phyloP scores from a whole-genome alignment of 352 stramenopile species.

The Phytophthora uliginosa region DNA sequence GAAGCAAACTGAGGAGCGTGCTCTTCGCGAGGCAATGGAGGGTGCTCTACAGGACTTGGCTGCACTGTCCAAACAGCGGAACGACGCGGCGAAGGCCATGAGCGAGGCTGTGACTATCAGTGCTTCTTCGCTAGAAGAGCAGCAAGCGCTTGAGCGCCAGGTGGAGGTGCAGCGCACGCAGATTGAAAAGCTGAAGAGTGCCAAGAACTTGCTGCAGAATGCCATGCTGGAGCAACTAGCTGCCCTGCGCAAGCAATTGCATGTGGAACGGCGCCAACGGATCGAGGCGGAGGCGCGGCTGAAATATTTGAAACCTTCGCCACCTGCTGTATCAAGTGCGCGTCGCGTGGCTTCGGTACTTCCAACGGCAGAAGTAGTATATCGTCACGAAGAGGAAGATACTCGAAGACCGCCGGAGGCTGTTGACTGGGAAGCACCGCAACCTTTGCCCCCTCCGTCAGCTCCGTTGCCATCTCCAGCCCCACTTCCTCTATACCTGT shows the following conservation, averaged over 20 bases:
- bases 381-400: background rate
- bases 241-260: conserved; percentile 80
- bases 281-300: conserved; percentile 79
- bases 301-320: conserved; percentile 50
- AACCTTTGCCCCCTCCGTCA: conserved; percentile 61
- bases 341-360: background rate
- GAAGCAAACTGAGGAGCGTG: conserved; percentile 58
- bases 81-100: conserved; percentile 84
- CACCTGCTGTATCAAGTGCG: background rate
- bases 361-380: conserved; percentile 3
- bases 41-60: conserved; percentile 71
- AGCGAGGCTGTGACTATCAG: conserved; percentile 89
- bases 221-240: conserved; percentile 88
- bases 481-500: conserved; percentile 53
- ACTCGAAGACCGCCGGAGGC: conserved; percentile 13
- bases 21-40: conserved; percentile 74
- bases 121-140: conserved; percentile 82
- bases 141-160: conserved; percentile 70
- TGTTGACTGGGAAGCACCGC: conserved; percentile 44
- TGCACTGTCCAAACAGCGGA: conserved; percentile 73
- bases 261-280: conserved; percentile 71
- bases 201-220: conserved; percentile 84
- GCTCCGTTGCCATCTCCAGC: conserved; percentile 35
- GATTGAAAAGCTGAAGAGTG: conserved; percentile 79
- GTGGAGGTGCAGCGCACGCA: conserved; percentile 74